phyloP scores from a whole-genome alignment of 2,329 filamentous ascomycete genomes.

The Ophiostoma himal-ulmi region DNA sequence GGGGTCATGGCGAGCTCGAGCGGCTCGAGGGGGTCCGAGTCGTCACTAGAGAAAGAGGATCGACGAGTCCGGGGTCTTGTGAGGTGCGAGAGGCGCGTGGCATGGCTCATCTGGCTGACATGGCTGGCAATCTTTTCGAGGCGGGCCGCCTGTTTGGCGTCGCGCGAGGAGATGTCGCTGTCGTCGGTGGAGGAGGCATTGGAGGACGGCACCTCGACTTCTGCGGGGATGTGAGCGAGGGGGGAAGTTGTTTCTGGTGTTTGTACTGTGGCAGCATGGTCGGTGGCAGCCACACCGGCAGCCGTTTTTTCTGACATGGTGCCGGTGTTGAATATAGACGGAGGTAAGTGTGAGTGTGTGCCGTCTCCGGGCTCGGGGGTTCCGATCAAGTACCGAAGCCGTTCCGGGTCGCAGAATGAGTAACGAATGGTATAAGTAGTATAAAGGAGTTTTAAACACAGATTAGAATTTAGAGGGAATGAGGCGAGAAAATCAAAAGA shows the following conservation, averaged over 20 bases:
- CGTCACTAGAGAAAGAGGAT: constrained; percentile 21
- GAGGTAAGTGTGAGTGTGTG: not conserved
- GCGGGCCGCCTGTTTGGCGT: not conserved
- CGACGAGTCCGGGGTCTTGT: constrained; percentile 15
- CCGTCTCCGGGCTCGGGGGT: not conserved
- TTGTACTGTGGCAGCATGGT: not conserved
- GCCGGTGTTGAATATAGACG: not conserved
- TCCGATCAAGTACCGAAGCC: not conserved
- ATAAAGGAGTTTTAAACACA: not conserved
- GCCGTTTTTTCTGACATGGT: constrained; percentile 8
- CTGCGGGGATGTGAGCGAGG: not conserved
- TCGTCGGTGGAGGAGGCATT: not conserved
- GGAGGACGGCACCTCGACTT: constrained; percentile 6
- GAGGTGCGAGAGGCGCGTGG: constrained; percentile 5
- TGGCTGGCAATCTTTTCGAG: constrained; percentile 16
- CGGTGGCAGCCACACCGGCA: not conserved
- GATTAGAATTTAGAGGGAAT: no score
- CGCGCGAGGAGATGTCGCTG: constrained; percentile 16
- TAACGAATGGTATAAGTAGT: no score
- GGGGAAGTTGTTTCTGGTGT: not conserved
- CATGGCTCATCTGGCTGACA: constrained; percentile 15
- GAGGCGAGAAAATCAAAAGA: no score
- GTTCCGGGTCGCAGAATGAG: not conserved
- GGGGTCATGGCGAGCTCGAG: constrained; percentile 27
- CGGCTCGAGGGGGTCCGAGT: constrained; percentile 26